Evolutionary conservation across 1,139 yeast species (phyloP).

Genomic region (Geotrichum carabidarum): DNA sequence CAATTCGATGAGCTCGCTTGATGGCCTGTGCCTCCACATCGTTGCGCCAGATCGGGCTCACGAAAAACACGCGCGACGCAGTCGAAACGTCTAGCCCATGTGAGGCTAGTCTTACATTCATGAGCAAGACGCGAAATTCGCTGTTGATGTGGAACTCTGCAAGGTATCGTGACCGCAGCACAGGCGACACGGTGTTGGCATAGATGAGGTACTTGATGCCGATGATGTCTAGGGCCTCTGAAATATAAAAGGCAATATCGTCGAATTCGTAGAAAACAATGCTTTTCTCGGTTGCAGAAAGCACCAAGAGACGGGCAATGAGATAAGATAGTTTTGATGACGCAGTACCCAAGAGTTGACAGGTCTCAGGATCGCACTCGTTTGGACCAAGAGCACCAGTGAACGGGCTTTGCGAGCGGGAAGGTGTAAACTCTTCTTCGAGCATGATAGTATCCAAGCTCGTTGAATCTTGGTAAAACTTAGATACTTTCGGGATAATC

Average conservation of each 20-base stretch:
- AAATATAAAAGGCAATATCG: constrained; percentile 62
- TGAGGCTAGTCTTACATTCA: constrained; percentile 65
- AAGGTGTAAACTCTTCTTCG: constrained; percentile 21
- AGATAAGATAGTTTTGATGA: constrained; percentile 60
- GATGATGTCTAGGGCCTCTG: constrained; percentile 57
- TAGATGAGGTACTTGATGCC: constrained; percentile 60
- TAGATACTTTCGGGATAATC: constrained; percentile 9
- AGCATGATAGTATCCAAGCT: constrained; percentile 39
- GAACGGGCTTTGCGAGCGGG: constrained; percentile 7
- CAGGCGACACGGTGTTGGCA: constrained; percentile 52
- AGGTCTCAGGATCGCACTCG: constrained; percentile 10
- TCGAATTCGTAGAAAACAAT: constrained; percentile 67
- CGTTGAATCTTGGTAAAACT: not conserved
- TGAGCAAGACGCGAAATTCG: constrained; percentile 52
- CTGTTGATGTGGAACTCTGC: constrained; percentile 47
- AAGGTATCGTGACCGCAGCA: constrained; percentile 51
- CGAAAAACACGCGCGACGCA: constrained; percentile 63
- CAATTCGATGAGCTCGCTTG: constrained; percentile 69
- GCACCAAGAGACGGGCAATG: constrained; percentile 42
- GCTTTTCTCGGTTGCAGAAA: constrained; percentile 54
- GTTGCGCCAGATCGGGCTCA: constrained; percentile 66
- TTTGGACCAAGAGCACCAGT: not conserved
- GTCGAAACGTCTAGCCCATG: constrained; percentile 66
- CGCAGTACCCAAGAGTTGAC: constrained; percentile 36
- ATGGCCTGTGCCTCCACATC: constrained; percentile 69